phyloP scores from a whole-genome alignment of 2,329 filamentous ascomycete species.

The Alternaria infectoria region DNA sequence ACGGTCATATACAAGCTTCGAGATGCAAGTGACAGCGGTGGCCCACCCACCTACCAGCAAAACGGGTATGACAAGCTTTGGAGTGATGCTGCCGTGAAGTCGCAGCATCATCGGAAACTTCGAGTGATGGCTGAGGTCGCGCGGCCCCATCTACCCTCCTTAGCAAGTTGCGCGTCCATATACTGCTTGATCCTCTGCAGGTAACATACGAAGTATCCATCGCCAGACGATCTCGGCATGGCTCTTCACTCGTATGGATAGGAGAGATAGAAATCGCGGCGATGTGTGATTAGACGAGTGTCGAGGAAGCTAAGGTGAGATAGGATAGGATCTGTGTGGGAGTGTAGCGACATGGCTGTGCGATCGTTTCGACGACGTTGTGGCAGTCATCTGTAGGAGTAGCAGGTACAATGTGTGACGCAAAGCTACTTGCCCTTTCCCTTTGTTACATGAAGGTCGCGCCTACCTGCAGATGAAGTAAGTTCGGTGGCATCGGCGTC shows the following conservation, averaged over 20 bases:
- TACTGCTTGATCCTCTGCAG: neutral
- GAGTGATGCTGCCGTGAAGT: slow-evolving; percentile 75
- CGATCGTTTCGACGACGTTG: neutral
- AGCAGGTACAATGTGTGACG: neutral
- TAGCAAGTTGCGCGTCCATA: slow-evolving; percentile 4
- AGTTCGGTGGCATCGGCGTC: neutral
- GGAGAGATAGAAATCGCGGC: neutral
- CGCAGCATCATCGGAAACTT: slow-evolving; percentile 78
- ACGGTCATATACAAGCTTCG: slow-evolving; percentile 50
- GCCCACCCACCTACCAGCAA: slow-evolving; percentile 68
- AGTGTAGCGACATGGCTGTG: neutral
- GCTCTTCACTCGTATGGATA: neutral
- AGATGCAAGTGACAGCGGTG: slow-evolving; percentile 64
- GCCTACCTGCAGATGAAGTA: neutral
- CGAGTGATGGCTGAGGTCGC: slow-evolving; percentile 73
- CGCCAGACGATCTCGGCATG: neutral
- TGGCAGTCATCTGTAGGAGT: neutral
- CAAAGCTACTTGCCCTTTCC: neutral
- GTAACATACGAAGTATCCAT: neutral
- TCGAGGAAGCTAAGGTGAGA: neutral
- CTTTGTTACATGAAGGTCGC: neutral
- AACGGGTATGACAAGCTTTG: slow-evolving; percentile 74
- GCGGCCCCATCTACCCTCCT: slow-evolving; percentile 58
- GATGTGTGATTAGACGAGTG: neutral
- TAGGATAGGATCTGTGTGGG: neutral